These are phyloP conservation scores for Colletotrichum liriopes DNA, from an alignment of 2,329 filamentous ascomycete species.

Conservation along the genomic window DNA sequence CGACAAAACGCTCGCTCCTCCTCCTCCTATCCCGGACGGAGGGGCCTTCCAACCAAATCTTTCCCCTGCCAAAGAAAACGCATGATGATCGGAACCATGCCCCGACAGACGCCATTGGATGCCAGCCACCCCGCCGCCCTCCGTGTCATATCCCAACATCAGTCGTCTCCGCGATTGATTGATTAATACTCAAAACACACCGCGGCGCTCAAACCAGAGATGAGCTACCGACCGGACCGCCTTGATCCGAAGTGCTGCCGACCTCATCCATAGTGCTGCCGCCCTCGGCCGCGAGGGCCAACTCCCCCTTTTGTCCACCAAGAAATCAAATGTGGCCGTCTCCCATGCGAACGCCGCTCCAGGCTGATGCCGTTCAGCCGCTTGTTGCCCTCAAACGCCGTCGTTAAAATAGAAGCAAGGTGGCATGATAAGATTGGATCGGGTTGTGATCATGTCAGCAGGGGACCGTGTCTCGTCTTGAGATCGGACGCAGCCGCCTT, in stretches of 20 bases:
- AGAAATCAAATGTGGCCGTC: constrained; percentile 40
- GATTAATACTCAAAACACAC: constrained; percentile 43
- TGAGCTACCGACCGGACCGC: constrained; percentile 36
- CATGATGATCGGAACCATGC: constrained; percentile 34
- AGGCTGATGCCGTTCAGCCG: constrained; percentile 41
- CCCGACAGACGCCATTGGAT: constrained; percentile 42
- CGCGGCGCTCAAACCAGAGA: constrained; percentile 41
- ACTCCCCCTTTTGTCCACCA: constrained; percentile 36
- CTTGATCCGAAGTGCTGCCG: neutral
- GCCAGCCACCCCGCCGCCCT: constrained; percentile 38
- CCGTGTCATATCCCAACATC: constrained; percentile 42
- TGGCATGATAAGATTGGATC: constrained; percentile 40
- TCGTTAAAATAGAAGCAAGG: constrained; percentile 39
- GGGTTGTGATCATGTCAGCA: constrained; percentile 27
- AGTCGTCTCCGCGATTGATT: constrained; percentile 43
- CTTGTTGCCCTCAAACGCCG: constrained; percentile 40
- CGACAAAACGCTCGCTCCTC: constrained; percentile 35
- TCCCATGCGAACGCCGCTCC: constrained; percentile 40
- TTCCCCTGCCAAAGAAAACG: constrained; percentile 36
- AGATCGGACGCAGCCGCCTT: constrained; percentile 18
- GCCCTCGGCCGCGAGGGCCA: constrained; percentile 31
- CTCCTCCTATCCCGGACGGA: constrained; percentile 38
- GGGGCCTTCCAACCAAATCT: constrained; percentile 35
- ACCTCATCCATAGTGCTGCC: constrained; percentile 9
- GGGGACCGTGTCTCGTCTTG: constrained; percentile 16